Base-by-base conservation (phyloP, 2,329 filamentous ascomycete species). In the Ophiostoma sp. region DNA sequence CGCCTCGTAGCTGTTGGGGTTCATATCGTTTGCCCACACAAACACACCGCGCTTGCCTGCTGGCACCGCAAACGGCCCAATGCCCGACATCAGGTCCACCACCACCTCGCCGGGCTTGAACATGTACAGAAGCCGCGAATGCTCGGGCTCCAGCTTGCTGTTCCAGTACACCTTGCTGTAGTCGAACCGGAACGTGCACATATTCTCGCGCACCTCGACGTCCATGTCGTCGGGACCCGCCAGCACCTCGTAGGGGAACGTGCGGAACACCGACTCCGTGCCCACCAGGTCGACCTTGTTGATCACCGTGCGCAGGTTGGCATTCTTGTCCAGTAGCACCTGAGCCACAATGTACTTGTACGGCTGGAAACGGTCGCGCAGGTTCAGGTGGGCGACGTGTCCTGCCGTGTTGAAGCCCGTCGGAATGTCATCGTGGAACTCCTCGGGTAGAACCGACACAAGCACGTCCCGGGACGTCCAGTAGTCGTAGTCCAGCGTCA, bases 121-220 rank as follows among this genome's bases (percentile, higher is more conserved):
- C 67, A 89, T 79, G 66, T 84, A 81, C 69, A 94, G 87, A 16
- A 98, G 81, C 3, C 95, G 85, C 72, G 89, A 87, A 78, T 99
- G 95, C 78, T 99, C 95, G 0, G 88, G 91, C 74, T 96, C 89
- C 14, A 99, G 85, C 73, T 94, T 88, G 75, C 88, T 93, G 79
- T 99, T 99, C 94, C 94, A 99, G 82, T 99, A 99, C 4, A 99
- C 95, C 74, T 96, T 96, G 71, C 90, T 87, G 78, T 96, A 99
- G 81, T 99, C 91, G 78, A 99, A 98, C 68, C 84, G 83, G 80
- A 97, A 99, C n/a, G 84, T 81, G 80, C 95, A 98, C 70, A 87
- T 86, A 74, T 91, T 89, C 79, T 97, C 93, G 72, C 85, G 87
- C 66, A 95, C 85, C 71, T 91, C 86, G 67, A 99, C 95, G 67